Conservation (phyloP, 768 basidiomycete species). For the Lactarius vividus region DNA sequence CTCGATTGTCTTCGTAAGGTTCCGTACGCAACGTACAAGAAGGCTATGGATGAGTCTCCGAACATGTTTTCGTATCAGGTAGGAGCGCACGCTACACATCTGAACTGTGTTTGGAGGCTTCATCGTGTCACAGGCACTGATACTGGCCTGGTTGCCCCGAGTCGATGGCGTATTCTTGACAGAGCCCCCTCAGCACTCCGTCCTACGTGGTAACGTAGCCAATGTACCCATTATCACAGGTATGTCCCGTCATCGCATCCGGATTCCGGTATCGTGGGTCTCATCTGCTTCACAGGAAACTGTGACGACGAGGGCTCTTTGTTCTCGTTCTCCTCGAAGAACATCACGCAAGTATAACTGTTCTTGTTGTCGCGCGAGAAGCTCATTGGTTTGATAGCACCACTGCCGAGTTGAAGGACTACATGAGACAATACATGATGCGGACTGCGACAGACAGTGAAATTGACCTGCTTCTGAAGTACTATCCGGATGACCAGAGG, state of each 20-base stretch:
- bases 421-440: conserved; percentile 29
- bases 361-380: not conserved
- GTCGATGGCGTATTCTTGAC: conserved; percentile 32
- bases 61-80: conserved; percentile 37
- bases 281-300: conserved; percentile 37
- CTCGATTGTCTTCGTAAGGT: conserved; percentile 44
- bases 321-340: conserved; percentile 32
- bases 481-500: conserved; percentile 28
- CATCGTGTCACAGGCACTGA: conserved; percentile 26
- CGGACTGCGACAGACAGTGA: conserved; percentile 25
- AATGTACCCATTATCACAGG: conserved; percentile 30
- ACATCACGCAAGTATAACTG: conserved; percentile 33
- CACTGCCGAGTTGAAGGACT: conserved; percentile 1
- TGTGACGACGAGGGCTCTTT: conserved; percentile 60
- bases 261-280: not conserved
- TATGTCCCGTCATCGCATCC: not conserved
- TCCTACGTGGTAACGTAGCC: conserved; percentile 26
- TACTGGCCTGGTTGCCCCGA: conserved; percentile 31
- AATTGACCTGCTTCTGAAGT: conserved; percentile 25
- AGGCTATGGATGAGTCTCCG: conserved; percentile 37
- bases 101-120: not conserved
- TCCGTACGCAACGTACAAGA: conserved; percentile 34
- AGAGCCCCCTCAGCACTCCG: conserved; percentile 28
- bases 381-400: conserved; percentile 1
- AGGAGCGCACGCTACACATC: not conserved